A percentile compares a stretch with the other conserved stretches of the same genome.
Evolutionary conservation across 768 basidiomycete species (phyloP).

Genomic region (Rubroboletus pulcherrimus): DNA sequence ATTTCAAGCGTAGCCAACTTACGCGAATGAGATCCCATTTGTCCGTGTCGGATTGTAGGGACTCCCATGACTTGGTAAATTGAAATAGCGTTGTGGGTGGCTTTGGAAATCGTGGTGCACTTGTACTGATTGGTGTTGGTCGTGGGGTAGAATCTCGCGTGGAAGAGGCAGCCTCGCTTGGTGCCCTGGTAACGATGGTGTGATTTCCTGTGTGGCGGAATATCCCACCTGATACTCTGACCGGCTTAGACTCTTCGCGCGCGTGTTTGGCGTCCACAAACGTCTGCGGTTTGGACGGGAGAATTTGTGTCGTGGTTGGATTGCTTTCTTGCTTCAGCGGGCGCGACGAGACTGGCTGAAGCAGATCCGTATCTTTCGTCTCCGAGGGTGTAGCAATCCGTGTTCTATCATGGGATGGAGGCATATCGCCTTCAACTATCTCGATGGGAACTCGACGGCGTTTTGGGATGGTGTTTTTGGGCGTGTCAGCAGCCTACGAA

Average conservation of each 20-base stretch:
- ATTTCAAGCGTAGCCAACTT: constrained; percentile 22
- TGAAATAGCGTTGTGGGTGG: constrained; percentile 52
- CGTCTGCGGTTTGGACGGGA: constrained; percentile 28
- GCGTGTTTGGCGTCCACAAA: constrained; percentile 59
- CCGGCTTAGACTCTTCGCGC: constrained; percentile 43
- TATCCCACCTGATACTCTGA: constrained; percentile 65
- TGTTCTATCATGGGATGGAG: constrained; percentile 1
- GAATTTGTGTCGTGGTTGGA: neutral
- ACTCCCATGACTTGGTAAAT: constrained; percentile 60
- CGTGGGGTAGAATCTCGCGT: constrained; percentile 1
- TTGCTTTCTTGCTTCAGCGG: constrained; percentile 19
- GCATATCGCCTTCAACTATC: constrained; percentile 43
- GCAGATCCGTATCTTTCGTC: constrained; percentile 21
- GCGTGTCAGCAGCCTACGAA: constrained; percentile 5
- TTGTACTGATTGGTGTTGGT: constrained; percentile 1
- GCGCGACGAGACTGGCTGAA: constrained; percentile 42
- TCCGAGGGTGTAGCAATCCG: neutral
- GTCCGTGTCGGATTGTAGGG: constrained; percentile 36
- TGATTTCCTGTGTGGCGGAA: constrained; percentile 62
- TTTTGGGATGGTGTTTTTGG: constrained; percentile 26
- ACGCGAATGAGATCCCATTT: constrained; percentile 62
- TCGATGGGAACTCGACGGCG: constrained; percentile 63
- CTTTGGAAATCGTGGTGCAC: constrained; percentile 15
- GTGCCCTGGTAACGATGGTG: constrained; percentile 47
- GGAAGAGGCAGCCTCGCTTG: constrained; percentile 8